These are phyloP conservation scores for Microsporum canis DNA, from an alignment of 2,329 filamentous ascomycete genomes.

Conservation along the genomic window DNA sequence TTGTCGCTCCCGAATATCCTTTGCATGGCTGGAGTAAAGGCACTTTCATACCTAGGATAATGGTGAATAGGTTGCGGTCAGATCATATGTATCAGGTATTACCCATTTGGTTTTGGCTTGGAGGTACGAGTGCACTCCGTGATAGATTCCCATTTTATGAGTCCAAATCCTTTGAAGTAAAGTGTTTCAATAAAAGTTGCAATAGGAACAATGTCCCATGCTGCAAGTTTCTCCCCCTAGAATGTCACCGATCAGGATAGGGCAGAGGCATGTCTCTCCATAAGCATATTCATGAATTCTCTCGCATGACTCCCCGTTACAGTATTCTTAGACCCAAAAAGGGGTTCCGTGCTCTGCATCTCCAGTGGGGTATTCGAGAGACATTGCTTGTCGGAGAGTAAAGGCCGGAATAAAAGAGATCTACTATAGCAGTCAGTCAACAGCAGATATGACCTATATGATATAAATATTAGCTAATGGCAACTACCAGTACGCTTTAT, in stretches of 20 bases:
- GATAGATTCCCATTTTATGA: constrained; percentile 8
- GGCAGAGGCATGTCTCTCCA: constrained; percentile 6
- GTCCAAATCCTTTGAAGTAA: constrained; percentile 5
- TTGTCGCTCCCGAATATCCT: neutral
- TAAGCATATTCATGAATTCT: neutral
- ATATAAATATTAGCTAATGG: too few relatives aligned
- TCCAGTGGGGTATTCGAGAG: neutral
- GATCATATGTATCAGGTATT: too few relatives aligned
- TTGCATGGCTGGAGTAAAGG: neutral
- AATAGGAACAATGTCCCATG: constrained; percentile 4
- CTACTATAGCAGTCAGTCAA: too few relatives aligned
- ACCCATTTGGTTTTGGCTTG: too few relatives aligned
- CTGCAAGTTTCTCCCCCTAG: constrained; percentile 8
- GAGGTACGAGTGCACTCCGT: constrained; percentile 3
- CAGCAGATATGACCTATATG: too few relatives aligned
- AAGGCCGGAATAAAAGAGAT: too few relatives aligned
- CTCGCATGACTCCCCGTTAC: neutral
- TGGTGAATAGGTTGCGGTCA: neutral
- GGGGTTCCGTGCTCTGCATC: neutral
- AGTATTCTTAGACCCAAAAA: neutral
- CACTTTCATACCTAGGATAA: neutral
- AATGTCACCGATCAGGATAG: constrained; percentile 11
- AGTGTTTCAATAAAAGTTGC: too few relatives aligned
- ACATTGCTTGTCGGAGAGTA: too few relatives aligned
- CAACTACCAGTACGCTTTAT: too few relatives aligned